phyloP scores from a whole-genome alignment of 2,329 filamentous ascomycete species.

The Penicillium sumatraense region DNA sequence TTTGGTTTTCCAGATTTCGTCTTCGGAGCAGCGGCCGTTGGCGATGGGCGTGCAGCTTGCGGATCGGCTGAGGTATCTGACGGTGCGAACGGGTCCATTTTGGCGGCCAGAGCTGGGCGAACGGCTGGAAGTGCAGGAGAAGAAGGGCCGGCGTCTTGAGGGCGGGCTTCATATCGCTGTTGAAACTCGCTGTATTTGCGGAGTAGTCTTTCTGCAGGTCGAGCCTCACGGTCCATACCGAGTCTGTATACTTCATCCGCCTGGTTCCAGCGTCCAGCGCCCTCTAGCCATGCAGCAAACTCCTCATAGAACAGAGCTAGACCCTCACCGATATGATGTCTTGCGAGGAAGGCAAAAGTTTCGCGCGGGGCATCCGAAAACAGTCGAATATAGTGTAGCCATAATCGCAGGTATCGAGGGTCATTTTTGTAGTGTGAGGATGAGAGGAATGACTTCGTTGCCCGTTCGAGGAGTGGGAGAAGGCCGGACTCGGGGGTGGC shows the following conservation, averaged over 20 bases:
- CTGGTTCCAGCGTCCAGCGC: constrained; percentile 80
- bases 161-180: constrained; percentile 71
- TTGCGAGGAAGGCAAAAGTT: constrained; percentile 86
- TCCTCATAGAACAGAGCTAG: constrained; percentile 96
- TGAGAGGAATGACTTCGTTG: constrained; percentile 86
- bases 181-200: constrained; percentile 95
- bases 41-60: constrained; percentile 64
- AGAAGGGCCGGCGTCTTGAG: constrained; percentile 69
- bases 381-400: constrained; percentile 90
- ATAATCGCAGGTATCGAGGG: constrained; percentile 87
- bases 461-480: constrained; percentile 84
- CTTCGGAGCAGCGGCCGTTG: constrained; percentile 51
- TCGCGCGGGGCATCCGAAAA: constrained; percentile 94
- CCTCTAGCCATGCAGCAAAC: constrained; percentile 91
- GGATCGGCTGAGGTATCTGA: constrained; percentile 62
- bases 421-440: constrained; percentile 92
- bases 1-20: constrained; percentile 76
- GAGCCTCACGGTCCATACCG: constrained; percentile 85
- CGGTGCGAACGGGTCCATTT: constrained; percentile 77
- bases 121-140: constrained; percentile 86
- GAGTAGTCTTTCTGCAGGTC: constrained; percentile 76
- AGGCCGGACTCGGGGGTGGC: constrained; percentile 91
- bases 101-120: constrained; percentile 81
- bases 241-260: constrained; percentile 92
- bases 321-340: constrained; percentile 82